phyloP scores from a whole-genome alignment of 2,329 filamentous ascomycete genomes.

The Fusarium setosum region DNA sequence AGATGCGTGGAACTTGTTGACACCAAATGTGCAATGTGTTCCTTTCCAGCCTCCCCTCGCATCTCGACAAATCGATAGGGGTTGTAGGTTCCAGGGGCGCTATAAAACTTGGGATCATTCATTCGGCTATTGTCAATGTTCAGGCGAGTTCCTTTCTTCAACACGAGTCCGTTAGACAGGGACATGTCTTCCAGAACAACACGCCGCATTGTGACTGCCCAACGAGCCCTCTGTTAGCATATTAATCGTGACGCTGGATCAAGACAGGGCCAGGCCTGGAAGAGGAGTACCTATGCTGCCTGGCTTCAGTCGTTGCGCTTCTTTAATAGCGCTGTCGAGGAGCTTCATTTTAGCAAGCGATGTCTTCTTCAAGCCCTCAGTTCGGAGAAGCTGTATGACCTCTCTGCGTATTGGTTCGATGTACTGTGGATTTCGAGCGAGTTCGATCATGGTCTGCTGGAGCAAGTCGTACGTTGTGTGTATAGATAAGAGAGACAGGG shows the following conservation, averaged over 20 bases:
- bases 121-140: background rate
- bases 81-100: background rate
- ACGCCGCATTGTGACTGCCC: background rate
- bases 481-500: background rate
- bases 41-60: background rate
- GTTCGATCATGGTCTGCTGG: background rate
- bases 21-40: background rate
- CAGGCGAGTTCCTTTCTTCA: background rate
- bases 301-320: slow-evolving; percentile 1
- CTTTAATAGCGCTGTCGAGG: slow-evolving; percentile 5
- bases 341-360: slow-evolving; percentile 5
- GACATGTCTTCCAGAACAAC: background rate
- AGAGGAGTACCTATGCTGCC: background rate
- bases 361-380: background rate
- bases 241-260: too few species aligned
- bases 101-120: background rate
- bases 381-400: background rate
- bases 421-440: background rate
- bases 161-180: background rate
- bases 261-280: accelerated
- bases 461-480: background rate
- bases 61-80: background rate
- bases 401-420: background rate
- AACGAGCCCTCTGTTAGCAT: too few species aligned
- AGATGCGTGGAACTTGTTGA: background rate